Conservation (phyloP, 2,329 filamentous ascomycete genomes). For the Penicillium aurantiogriseum region DNA sequence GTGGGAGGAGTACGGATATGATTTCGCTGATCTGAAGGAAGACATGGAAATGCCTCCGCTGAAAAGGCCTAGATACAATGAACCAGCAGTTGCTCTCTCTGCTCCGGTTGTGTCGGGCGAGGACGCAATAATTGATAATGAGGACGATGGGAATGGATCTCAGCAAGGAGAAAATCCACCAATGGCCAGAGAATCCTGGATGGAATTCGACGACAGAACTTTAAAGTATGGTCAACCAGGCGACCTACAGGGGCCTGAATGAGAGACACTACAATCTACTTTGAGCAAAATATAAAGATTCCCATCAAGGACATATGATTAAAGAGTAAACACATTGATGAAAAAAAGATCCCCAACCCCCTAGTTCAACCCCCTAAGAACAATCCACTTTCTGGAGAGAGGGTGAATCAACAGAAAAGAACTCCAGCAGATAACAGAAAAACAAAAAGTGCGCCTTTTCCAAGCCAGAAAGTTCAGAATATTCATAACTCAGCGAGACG, state of each 20-base stretch:
- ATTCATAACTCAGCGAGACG: constrained; percentile 26
- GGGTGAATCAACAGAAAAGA: constrained; percentile 22
- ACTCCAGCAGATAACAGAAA: constrained; percentile 22
- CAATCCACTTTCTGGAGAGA: constrained; percentile 12
- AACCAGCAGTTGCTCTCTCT: not conserved
- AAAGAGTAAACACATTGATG: constrained; percentile 23
- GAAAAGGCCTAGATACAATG: constrained; percentile 31
- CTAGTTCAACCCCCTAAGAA: constrained; percentile 13
- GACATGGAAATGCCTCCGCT: constrained; percentile 31
- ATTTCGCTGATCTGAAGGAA: constrained; percentile 28
- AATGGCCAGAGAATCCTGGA: not conserved
- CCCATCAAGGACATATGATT: constrained; percentile 24
- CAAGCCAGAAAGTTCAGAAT: constrained; percentile 24
- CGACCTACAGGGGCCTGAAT: not conserved
- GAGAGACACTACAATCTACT: not conserved
- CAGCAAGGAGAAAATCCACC: not conserved
- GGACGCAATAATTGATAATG: not conserved
- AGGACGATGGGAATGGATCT: not conserved
- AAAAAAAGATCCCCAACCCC: constrained; percentile 8
- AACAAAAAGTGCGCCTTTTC: constrained; percentile 32
- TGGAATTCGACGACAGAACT: not conserved
- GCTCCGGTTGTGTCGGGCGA: not conserved
- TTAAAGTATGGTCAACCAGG: not conserved
- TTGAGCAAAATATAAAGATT: constrained; percentile 3
- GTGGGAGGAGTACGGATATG: constrained; percentile 50